Base-by-base conservation (phyloP, 495 filamentous ascomycete species). In the Rostrohypoxylon terebratum region DNA sequence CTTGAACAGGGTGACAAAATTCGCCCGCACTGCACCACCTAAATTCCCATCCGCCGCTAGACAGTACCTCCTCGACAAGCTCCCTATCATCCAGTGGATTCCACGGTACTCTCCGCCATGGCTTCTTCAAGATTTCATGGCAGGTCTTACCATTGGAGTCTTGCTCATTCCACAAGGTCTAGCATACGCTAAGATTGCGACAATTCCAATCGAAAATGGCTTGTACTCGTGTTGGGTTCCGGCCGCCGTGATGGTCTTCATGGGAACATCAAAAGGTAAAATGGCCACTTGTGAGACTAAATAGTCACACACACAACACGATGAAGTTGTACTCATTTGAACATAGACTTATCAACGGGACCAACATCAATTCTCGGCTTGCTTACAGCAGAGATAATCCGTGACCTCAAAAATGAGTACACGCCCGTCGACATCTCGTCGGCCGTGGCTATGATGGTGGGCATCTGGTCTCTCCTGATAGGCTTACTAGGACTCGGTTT, bases 261-360 rank as follows among this genome's bases (percentile, higher is more conserved):
- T 88, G 83, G 86, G 85, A 2, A 86, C 85, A 2, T 85, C 85
- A 11, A 87, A 88, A 65, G 85, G 86, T 84, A 66, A 63, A 78
- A 54, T 31, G 14, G 13, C 50, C 10, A 7, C 38, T 4, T 4
- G n/a, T 14, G 10, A 50, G 53, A 45, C 40, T 10, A 21, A 71
- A 20, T 40, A 38, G 1, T 6, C 13, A 36, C 9, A 38, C 9
- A 38, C 1, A 14, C 1, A 10, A 50, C 16, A 11, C 34, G 55
- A 11, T 38, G 6, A 18, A 58, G 3, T 13, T 4, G 53, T 66
- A 65, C 68, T 48, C 40, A 51, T 42, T 25, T 48, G 0, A 25
- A 9, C 16, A 10, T 53, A 85, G 85, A 87, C 63, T 54, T 86
- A 18, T 84, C 83, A 6, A 83, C 80, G 1, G 86, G 86, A 34